Evolutionary conservation across 2,329 filamentous ascomycete species (phyloP).

Genomic region (Phoma herbarum): DNA sequence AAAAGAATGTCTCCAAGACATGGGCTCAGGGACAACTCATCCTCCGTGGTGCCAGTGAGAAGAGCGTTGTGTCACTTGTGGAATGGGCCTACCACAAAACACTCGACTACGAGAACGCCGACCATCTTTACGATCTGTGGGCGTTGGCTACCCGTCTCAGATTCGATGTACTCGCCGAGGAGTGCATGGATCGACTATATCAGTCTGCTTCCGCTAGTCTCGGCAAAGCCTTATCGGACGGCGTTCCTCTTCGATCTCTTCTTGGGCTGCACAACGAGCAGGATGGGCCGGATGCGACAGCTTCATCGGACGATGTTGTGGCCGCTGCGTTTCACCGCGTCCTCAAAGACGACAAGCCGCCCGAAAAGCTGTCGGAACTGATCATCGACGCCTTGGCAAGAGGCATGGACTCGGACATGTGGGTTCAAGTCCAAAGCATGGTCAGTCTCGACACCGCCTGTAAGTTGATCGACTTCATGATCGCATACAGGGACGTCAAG

Average conservation of each 20-base stretch:
- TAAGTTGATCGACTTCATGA: constrained; percentile 19
- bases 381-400: constrained; percentile 28
- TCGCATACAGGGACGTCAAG: constrained; percentile 17
- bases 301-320: constrained; percentile 10
- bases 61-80: constrained; percentile 24
- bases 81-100: constrained; percentile 30
- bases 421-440: constrained; percentile 8
- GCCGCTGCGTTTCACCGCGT: constrained; percentile 31
- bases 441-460: constrained; percentile 11
- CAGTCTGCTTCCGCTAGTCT: constrained; percentile 16
- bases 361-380: constrained; percentile 22
- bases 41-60: constrained; percentile 15
- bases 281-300: neutral
- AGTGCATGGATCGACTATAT: constrained; percentile 26
- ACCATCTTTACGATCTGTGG: constrained; percentile 28
- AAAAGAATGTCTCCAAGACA: constrained; percentile 18
- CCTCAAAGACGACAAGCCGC: constrained; percentile 21
- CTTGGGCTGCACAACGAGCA: neutral
- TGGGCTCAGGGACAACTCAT: constrained; percentile 31
- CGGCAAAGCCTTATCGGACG: neutral
- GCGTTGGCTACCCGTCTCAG: constrained; percentile 26
- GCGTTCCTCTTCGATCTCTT: constrained; percentile 16
- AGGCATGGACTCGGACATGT: constrained; percentile 22
- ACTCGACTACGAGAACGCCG: constrained; percentile 12
- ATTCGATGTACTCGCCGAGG: constrained; percentile 21